A percentile compares a stretch with the other conserved stretches of the same genome.
phyloP scores from a whole-genome alignment of 2,329 filamentous ascomycete genomes.

The Phoma sp. region DNA sequence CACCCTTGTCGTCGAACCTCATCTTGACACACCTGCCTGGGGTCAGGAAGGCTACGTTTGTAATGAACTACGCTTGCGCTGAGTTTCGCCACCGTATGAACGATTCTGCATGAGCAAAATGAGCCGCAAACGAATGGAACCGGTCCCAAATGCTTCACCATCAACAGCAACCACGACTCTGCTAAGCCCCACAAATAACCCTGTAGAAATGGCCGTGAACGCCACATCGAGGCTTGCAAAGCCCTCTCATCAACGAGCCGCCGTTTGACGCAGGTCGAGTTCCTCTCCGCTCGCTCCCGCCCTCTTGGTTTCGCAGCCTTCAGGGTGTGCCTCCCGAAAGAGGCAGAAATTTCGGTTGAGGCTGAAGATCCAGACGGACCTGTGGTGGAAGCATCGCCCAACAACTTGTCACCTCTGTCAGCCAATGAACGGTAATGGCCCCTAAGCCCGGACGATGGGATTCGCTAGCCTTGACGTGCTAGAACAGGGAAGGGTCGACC shows the following conservation, averaged over 20 bases:
- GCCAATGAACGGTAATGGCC: conserved; percentile 3
- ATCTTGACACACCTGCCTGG: background rate
- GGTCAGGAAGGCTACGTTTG: background rate
- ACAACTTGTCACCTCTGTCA: conserved; percentile 12
- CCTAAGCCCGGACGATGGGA: background rate
- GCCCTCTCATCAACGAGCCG: background rate
- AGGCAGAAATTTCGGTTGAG: conserved; percentile 8
- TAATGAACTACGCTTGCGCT: background rate
- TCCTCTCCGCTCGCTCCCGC: background rate
- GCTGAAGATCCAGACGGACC: conserved; percentile 13
- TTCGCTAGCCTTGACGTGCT: conserved; percentile 6
- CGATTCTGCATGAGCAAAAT: background rate
- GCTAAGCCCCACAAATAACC: background rate
- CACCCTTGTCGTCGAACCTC: background rate
- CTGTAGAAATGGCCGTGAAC: background rate
- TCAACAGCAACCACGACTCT: background rate
- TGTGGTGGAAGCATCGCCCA: conserved; percentile 6
- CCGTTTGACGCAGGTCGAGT: conserved; percentile 1
- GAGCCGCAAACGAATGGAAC: background rate
- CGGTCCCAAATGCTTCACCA: background rate
- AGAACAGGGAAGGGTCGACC: conserved; percentile 19
- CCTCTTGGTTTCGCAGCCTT: background rate
- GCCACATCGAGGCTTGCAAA: background rate
- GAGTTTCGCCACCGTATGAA: background rate
- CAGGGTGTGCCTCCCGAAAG: background rate